Percentiles rank a stretch among this genome's conserved stretches.
phyloP scores from a whole-genome alignment of 1,284 basidiomycete species.

The Ustilago crameri region DNA sequence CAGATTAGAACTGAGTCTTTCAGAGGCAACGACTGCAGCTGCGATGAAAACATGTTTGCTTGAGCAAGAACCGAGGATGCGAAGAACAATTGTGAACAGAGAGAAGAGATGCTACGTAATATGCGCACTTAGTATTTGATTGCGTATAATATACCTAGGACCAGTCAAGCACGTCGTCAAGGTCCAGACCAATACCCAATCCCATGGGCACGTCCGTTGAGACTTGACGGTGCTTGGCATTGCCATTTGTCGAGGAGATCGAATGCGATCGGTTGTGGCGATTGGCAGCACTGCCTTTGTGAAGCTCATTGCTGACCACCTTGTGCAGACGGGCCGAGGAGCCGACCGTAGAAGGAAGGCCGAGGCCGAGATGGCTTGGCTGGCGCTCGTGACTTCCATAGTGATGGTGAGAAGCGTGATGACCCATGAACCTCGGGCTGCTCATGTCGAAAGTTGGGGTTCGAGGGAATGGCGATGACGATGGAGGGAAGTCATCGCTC shows the following conservation, averaged over 20 bases:
- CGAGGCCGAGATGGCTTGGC: constrained; percentile 38
- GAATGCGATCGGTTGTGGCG: constrained; percentile 21
- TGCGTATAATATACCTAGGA: constrained; percentile 12
- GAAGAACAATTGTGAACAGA: background rate
- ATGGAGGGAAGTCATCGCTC: constrained; percentile 42
- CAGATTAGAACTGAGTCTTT: too few species aligned
- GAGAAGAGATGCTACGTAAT: too few species aligned
- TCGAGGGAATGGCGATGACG: constrained; percentile 52
- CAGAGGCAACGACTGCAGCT: too few species aligned
- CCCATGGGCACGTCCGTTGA: constrained; percentile 46
- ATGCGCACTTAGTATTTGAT: too few species aligned
- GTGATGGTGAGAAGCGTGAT: constrained; percentile 13
- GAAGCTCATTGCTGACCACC: constrained; percentile 18
- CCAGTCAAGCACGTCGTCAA: constrained; percentile 54
- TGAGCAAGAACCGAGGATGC: background rate
- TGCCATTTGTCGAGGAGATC: constrained; percentile 22
- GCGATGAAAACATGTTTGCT: constrained; percentile 1
- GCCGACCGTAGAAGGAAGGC: constrained; percentile 26
- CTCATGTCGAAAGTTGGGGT: constrained; percentile 52
- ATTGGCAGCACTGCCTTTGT: constrained; percentile 7
- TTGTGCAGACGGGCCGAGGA: constrained; percentile 21
- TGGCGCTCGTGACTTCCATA: constrained; percentile 32
- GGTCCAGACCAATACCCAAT: constrained; percentile 44
- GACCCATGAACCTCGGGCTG: constrained; percentile 38
- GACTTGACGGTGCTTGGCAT: constrained; percentile 36